phyloP scores from a whole-genome alignment of 768 basidiomycete species.

The Boletales sp. region DNA sequence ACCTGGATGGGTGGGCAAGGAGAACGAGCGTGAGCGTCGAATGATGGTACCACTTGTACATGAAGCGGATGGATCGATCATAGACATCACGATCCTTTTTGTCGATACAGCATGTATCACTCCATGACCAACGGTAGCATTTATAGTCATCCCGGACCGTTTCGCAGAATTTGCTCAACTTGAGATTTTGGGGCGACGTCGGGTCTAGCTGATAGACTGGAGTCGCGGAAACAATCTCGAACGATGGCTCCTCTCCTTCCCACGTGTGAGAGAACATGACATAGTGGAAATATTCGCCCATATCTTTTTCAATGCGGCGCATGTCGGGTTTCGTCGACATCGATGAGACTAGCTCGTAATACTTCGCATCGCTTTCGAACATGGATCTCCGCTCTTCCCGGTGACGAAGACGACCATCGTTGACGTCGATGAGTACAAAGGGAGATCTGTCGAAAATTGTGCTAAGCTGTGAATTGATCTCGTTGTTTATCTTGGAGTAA shows the following conservation, averaged over 20 bases:
- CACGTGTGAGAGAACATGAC: constrained; percentile 19
- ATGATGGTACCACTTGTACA: constrained; percentile 17
- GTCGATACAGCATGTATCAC: constrained; percentile 14
- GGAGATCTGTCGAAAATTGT: neutral
- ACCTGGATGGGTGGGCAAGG: constrained; percentile 5
- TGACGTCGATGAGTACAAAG: no score
- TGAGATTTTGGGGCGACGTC: neutral
- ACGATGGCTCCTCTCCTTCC: constrained; percentile 9
- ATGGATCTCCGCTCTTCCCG: no score
- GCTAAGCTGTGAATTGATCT: neutral
- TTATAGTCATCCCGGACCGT: neutral
- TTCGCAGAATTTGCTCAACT: constrained; percentile 9
- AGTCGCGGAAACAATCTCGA: neutral
- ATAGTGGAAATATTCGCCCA: constrained; percentile 7
- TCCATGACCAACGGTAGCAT: constrained; percentile 7
- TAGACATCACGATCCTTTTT: neutral
- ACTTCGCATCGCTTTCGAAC: no score
- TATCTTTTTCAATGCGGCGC: neutral
- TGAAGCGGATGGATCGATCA: neutral
- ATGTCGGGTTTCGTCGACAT: neutral
- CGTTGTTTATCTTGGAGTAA: no score
- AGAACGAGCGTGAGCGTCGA: constrained; percentile 12
- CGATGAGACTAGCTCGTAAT: constrained; percentile 3
- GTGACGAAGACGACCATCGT: no score
- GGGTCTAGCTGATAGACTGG: no score